These are phyloP conservation scores for Candida loeiensis DNA, from an alignment of 805 yeast genomes.

Conservation along the genomic window DNA sequence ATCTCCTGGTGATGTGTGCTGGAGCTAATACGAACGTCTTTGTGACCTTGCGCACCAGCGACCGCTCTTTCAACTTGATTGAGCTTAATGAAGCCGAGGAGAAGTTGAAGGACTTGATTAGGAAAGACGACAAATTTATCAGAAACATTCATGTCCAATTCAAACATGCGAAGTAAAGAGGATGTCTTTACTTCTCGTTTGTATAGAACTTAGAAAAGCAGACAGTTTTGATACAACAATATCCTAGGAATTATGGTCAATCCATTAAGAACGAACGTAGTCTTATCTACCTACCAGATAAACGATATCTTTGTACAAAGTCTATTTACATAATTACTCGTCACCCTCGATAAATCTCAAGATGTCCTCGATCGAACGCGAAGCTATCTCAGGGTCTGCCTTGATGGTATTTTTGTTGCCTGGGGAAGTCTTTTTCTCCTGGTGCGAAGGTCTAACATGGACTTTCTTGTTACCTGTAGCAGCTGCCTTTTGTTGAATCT, in stretches of 20 bases:
- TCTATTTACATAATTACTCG: conserved; percentile 3
- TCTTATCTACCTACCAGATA: too few relatives aligned
- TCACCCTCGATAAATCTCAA: conserved; percentile 67
- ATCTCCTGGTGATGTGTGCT: conserved; percentile 48
- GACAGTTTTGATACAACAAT: too few relatives aligned
- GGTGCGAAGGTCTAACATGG: conserved; percentile 14
- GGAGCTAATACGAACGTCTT: conserved; percentile 54
- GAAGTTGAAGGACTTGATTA: conserved; percentile 31
- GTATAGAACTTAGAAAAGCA: too few relatives aligned
- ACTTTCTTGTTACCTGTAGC: conserved; percentile 20
- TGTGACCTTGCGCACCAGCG: conserved; percentile 27
- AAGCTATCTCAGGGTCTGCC: conserved; percentile 53
- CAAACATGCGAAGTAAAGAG: conserved; percentile 13
- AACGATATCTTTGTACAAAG: background rate
- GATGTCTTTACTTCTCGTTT: too few relatives aligned
- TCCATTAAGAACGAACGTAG: too few relatives aligned
- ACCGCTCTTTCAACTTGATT: conserved; percentile 25
- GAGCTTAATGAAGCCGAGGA: conserved; percentile 31
- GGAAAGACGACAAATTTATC: conserved; percentile 38
- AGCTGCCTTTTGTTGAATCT: conserved; percentile 24
- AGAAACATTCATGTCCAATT: conserved; percentile 42
- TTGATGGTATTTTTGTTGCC: conserved; percentile 18
- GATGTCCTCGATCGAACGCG: conserved; percentile 68
- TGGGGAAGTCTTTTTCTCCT: conserved; percentile 10
- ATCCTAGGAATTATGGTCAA: too few relatives aligned